These are phyloP conservation scores for Gossypium gossypioides DNA, from an alignment of 441 rosid species.

Conservation along the genomic window DNA sequence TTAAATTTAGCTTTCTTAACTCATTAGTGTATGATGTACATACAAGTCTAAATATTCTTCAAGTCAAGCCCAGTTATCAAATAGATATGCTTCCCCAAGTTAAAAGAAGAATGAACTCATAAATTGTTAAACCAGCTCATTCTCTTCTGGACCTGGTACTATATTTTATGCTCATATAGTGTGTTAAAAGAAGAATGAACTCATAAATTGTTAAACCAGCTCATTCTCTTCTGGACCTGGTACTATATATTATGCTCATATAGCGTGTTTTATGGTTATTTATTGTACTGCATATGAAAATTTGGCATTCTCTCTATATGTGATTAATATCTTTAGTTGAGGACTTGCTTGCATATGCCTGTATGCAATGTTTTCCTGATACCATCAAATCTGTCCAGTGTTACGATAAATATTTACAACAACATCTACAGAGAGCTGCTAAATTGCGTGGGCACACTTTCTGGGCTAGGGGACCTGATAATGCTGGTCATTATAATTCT, in stretches of 20 bases:
- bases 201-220: conserved; percentile 5
- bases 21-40: not conserved
- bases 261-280: not conserved
- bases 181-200: not conserved
- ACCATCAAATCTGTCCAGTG: conserved; percentile 37
- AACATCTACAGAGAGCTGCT: conserved; percentile 50
- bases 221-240: not conserved
- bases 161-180: not conserved
- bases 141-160: not conserved
- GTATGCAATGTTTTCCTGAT: not conserved
- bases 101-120: conserved; percentile 1
- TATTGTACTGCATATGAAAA: not conserved
- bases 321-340: not conserved
- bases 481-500: conserved; percentile 59
- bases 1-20: conserved; percentile 7
- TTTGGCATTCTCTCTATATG: not conserved
- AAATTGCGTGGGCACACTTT: conserved; percentile 50
- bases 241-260: not conserved
- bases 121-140: not conserved
- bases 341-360: not conserved
- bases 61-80: not conserved
- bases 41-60: not conserved
- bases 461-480: conserved; percentile 68
- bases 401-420: conserved; percentile 57
- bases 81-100: not conserved